A percentile compares a stretch with the other conserved stretches of the same genome.
These are phyloP conservation scores for Sanghuangporus sanghuang DNA, from an alignment of 1,284 basidiomycete genomes.

Conservation along the genomic window DNA sequence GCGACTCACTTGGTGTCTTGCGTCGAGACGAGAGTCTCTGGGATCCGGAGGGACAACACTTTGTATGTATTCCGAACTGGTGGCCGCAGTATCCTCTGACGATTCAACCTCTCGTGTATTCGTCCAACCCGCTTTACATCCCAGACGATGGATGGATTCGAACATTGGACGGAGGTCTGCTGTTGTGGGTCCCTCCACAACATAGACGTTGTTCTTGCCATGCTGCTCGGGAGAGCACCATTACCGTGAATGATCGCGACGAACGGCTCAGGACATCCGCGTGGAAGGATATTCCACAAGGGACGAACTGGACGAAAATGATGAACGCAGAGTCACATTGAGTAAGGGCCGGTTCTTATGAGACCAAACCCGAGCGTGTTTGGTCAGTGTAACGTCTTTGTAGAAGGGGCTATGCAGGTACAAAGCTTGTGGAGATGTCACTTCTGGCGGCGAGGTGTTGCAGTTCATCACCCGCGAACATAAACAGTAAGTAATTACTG, in stretches of 20 bases:
- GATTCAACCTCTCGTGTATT: neutral
- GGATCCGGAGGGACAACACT: neutral
- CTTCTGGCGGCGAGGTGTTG: no score
- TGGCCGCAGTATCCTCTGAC: neutral
- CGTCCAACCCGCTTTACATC: neutral
- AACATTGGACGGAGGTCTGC: neutral
- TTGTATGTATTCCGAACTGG: neutral
- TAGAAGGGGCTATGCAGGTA: no score
- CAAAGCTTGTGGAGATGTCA: no score
- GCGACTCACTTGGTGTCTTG: neutral
- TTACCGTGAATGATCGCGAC: neutral
- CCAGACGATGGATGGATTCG: neutral
- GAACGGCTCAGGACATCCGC: no score
- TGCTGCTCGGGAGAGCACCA: neutral
- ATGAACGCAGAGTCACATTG: no score
- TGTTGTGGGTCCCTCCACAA: neutral
- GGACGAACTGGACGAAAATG: no score
- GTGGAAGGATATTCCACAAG: no score
- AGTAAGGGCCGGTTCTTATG: no score
- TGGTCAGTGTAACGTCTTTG: no score
- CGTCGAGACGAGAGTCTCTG: neutral
- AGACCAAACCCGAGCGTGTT: no score
- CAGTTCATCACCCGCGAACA: no score
- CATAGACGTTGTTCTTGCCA: neutral
- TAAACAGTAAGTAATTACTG: no score